These are phyloP conservation scores for Fistulinella cinereoalba DNA, from an alignment of 1,284 basidiomycete genomes.

Conservation along the genomic window DNA sequence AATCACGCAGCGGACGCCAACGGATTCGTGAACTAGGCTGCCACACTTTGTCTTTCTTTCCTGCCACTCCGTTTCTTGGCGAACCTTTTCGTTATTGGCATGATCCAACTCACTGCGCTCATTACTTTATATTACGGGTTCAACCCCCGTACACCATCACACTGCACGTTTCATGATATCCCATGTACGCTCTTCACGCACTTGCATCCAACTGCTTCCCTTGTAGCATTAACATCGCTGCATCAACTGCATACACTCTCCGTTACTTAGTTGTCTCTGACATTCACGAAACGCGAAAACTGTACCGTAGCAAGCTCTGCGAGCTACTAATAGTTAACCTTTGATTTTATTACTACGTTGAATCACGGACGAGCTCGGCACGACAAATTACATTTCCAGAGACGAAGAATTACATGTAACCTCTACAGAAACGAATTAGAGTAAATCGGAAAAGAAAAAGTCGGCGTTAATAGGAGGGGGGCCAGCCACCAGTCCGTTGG, in stretches of 20 bases:
- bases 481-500: slow-evolving; percentile 66
- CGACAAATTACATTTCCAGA: slow-evolving; percentile 3
- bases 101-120: slow-evolving; percentile 28
- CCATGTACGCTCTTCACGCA: slow-evolving; percentile 2
- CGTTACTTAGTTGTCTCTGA: slow-evolving; percentile 10
- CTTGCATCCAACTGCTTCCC: slow-evolving; percentile 48
- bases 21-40: slow-evolving; percentile 29
- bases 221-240: slow-evolving; percentile 29
- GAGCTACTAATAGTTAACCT: slow-evolving; percentile 24
- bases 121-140: slow-evolving; percentile 51
- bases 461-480: slow-evolving; percentile 77
- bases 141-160: slow-evolving; percentile 58
- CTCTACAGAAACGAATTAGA: slow-evolving; percentile 15
- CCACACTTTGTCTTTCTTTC: background rate
- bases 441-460: slow-evolving; percentile 81
- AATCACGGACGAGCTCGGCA: background rate
- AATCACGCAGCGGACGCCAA: slow-evolving; percentile 26
- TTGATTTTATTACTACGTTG: slow-evolving; percentile 8
- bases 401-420: slow-evolving; percentile 9
- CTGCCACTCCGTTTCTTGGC: background rate
- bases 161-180: slow-evolving; percentile 23
- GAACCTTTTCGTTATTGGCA: slow-evolving; percentile 3
- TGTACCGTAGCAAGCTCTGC: slow-evolving; percentile 24
- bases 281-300: slow-evolving; percentile 15
- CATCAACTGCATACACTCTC: slow-evolving; percentile 42